Percentiles rank a stretch among this genome's conserved stretches.
These are phyloP conservation scores for Sicyos edulis DNA, from an alignment of 306 rosid genomes.

Conservation along the genomic window DNA sequence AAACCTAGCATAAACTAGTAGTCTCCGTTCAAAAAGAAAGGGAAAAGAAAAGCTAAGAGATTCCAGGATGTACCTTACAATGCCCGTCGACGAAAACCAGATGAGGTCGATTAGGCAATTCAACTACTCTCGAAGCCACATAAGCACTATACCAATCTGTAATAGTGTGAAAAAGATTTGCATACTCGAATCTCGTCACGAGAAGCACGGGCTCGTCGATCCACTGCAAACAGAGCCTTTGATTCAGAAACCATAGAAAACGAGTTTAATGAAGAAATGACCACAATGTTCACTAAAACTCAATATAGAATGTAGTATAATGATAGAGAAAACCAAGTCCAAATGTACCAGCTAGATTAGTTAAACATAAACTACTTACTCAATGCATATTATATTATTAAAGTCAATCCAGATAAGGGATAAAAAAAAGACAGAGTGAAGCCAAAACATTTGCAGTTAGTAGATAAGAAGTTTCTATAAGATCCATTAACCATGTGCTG, in stretches of 20 bases:
- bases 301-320: not conserved
- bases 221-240: constrained; percentile 64
- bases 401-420: constrained; percentile 13
- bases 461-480: not conserved
- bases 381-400: not conserved
- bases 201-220: constrained; percentile 86
- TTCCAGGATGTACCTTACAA: constrained; percentile 54
- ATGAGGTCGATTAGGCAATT: constrained; percentile 78
- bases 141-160: constrained; percentile 97
- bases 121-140: constrained; percentile 78
- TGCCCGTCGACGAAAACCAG: constrained; percentile 87
- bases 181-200: constrained; percentile 93
- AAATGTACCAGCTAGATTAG: not conserved
- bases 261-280: not conserved
- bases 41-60: not conserved
- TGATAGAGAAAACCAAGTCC: constrained; percentile 5
- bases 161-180: constrained; percentile 87
- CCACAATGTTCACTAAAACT: not conserved
- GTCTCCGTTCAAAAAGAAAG: not conserved
- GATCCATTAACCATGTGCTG: not conserved
- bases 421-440: not conserved
- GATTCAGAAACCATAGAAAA: constrained; percentile 31
- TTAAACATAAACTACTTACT: not conserved
- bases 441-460: constrained; percentile 4
- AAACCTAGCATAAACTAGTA: constrained; percentile 17